Base-by-base conservation (phyloP, 306 rosid species). In the Ormosia semicastrata region DNA sequence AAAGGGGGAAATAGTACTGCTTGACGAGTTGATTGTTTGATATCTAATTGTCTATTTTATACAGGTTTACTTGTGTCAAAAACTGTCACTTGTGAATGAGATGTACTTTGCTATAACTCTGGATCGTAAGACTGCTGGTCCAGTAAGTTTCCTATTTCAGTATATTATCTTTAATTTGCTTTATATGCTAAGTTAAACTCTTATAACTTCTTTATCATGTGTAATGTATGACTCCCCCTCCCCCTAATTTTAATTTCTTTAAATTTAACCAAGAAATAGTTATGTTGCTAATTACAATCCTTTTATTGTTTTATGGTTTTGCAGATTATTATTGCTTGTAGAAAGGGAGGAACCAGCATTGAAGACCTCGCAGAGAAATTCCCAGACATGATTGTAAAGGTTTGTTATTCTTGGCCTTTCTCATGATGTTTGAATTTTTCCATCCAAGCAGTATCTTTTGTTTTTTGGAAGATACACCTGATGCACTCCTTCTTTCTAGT, bases 361-460 rank as follows among this genome's bases (percentile, higher is more conserved):
- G 99, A 95, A 87, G 99, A 95, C 82, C 99, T 95, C 53, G 99
- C 99, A 37, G 99, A 95, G 87, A 95, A 95, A 88, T 95, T 82
- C 83, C 99, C 99, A 2, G 97, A 95, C 83, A 91, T 90, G 93
- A 95, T 95, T 82, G 37, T 86, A 43, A 93, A 95, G 98, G 99
- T 95, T 56, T 79, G 75, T 80, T 43, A 70, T 60, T 81, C 75
- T 36, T 68, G 39, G 43, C 37, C 74, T 88, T 36, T 71, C 58
- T 83, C 74, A 34, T 65, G 59, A 70, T 78, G 39, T 49, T 69
- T 70, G 47, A 63, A 67, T n/a, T 65, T 69, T 77, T 47, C 60
- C 70, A 6, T 63, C 11, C 3, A 44, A 76, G 18, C 24, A 36
- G 40, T 56, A 34, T 32, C 50, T 52, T 56, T 50, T 59, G 24